Percentiles rank a stretch among this genome's conserved stretches.
Conservation (phyloP, 2,329 filamentous ascomycete species). For the Xenoacremonium recifei region DNA sequence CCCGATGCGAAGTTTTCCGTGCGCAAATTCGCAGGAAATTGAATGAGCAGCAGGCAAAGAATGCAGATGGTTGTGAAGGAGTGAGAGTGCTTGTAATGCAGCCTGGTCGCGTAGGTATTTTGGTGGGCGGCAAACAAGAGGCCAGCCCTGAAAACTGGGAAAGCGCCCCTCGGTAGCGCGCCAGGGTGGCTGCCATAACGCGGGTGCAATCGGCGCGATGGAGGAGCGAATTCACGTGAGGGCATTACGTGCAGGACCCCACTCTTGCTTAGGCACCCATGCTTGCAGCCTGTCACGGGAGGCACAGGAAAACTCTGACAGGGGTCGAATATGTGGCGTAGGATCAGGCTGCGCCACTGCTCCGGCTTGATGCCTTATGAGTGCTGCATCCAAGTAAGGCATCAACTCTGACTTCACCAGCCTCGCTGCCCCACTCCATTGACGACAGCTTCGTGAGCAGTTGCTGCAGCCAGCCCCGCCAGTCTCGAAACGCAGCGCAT, state of each 20-base stretch:
- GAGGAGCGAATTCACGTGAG: constrained; percentile 37
- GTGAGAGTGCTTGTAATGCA: neutral
- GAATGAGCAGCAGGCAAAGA: neutral
- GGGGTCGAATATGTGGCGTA: constrained; percentile 12
- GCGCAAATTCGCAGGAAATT: neutral
- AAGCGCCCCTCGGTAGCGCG: neutral
- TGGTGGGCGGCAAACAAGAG: neutral
- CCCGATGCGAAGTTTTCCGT: neutral
- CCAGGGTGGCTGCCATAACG: constrained; percentile 12
- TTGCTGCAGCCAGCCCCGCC: constrained; percentile 26
- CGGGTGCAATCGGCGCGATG: constrained; percentile 29
- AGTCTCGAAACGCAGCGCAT: constrained; percentile 26
- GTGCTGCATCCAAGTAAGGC: constrained; percentile 15
- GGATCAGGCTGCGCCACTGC: constrained; percentile 15
- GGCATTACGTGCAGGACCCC: neutral
- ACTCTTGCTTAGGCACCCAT: constrained; percentile 30
- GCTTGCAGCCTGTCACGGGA: neutral
- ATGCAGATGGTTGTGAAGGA: neutral
- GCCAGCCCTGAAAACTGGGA: constrained; percentile 2
- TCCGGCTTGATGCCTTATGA: constrained; percentile 16
- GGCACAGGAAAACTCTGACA: neutral
- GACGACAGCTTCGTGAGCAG: constrained; percentile 32
- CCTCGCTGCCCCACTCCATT: constrained; percentile 28
- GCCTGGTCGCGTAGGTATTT: neutral
- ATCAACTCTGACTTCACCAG: constrained; percentile 14